Evolutionary conservation across 495 filamentous ascomycete genomes (phyloP), one percentile per base, ranked within the genome.

Genomic region (Cryomyces antarcticus): DNA sequence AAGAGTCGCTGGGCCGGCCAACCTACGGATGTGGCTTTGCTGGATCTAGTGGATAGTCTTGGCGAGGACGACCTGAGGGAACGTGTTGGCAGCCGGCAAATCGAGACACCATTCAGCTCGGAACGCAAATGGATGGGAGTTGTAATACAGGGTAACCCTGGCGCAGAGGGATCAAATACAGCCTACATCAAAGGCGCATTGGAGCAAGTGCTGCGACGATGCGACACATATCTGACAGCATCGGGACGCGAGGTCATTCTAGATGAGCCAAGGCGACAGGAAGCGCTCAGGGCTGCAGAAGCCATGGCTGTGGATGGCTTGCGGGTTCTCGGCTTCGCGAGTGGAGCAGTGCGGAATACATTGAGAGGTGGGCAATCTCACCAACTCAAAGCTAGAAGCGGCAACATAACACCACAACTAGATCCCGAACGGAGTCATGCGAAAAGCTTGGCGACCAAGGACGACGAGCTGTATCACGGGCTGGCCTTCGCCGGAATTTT

Each of bases 91-190:
- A 71, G 69, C 29, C 77, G 86, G 31, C 71, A 77, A 12, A 72
- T 73, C 24, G 89, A 96, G 54, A 85, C 81, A 1, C 87, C 89
- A 0, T 99, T 99, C 55, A 94, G 85, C 54, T 96, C 89, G 0
- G 87, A 95, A 52, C 73, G 85, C 38, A 99, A 95, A 60, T 99
- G 89, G 88, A 99, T 96, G 89, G 89, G 89, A 31, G 86, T 93
- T 10, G 75, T 82, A 2, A 84, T 93, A 43, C 55, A 60, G 43
- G 57, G 65, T 30, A 57, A 54, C 41, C 63, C 64, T 27, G 56
- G 57, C 30, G 68, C 70, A 44, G 38, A 28, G 1, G 38, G 7
- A 11, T 58, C 71, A 5, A 78, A 88, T 50, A 71, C 81, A 44
- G 87, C 81, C 9, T 95, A 96, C 51, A 80, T 94, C 56, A 99